Conservation (phyloP, 331 rosid species). For the Quercus phellos region DNA sequence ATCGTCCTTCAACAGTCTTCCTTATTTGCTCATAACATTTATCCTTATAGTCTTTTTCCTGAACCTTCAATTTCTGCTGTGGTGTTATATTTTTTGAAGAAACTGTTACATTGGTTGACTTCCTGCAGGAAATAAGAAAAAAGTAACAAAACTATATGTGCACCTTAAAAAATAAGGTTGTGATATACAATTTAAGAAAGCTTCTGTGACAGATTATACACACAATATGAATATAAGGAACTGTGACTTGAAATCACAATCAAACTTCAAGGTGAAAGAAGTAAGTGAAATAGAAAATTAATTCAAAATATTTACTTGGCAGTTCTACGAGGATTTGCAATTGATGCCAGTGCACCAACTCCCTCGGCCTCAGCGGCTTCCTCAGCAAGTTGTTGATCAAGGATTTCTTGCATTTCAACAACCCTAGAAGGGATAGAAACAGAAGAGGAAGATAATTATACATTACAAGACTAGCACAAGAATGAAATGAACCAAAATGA, state of each 20-base stretch:
- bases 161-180: neutral
- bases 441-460: constrained; percentile 14
- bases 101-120: constrained; percentile 45
- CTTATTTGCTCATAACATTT: constrained; percentile 90
- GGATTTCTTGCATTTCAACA: constrained; percentile 98
- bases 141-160: neutral
- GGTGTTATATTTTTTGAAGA: constrained; percentile 65
- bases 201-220: neutral
- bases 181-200: neutral
- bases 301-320: constrained; percentile 43
- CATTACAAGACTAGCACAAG: constrained; percentile 13
- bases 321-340: constrained; percentile 68
- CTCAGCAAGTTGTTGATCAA: constrained; percentile 95
- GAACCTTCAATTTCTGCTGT: constrained; percentile 76
- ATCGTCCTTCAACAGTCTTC: constrained; percentile 87
- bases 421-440: constrained; percentile 47
- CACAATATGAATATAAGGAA: neutral
- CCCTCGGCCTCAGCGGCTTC: constrained; percentile 99
- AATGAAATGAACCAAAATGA: neutral
- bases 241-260: constrained; percentile 3
- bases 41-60: constrained; percentile 90
- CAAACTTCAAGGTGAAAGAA: constrained; percentile 8
- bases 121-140: constrained; percentile 39
- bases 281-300: constrained; percentile 14
- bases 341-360: constrained; percentile 65